phyloP scores from a whole-genome alignment of 2,329 filamentous ascomycete species.

The Dichotomopilus funicola region DNA sequence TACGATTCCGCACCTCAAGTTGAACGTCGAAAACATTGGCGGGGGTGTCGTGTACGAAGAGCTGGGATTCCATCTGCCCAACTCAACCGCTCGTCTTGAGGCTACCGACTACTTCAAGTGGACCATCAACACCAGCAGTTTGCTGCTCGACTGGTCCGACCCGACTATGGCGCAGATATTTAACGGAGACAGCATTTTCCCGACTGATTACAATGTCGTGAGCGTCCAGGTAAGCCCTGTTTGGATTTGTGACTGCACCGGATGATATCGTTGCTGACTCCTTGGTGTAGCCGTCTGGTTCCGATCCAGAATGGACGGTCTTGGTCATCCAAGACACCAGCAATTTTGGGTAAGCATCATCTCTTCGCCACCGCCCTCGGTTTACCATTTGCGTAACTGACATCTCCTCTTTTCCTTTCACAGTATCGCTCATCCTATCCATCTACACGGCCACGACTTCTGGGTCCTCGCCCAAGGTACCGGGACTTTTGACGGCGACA shows the following conservation, averaged over 20 bases:
- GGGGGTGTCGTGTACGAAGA: conserved; percentile 30
- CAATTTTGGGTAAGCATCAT: conserved; percentile 3
- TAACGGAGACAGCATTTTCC: conserved; percentile 23
- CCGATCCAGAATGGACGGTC: conserved; percentile 30
- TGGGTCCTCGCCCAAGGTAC: conserved; percentile 30
- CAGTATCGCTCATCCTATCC: conserved; percentile 32
- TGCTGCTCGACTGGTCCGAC: conserved; percentile 40
- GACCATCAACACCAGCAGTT: conserved; percentile 42
- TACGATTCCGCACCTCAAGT: conserved; percentile 30
- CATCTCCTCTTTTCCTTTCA: background rate
- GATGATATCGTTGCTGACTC: background rate
- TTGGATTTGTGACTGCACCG: background rate
- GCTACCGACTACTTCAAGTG: conserved; percentile 37
- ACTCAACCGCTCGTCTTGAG: conserved; percentile 2
- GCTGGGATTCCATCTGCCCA: conserved; percentile 14
- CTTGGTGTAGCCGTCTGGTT: conserved; percentile 6
- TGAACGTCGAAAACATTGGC: conserved; percentile 28
- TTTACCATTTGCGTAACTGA: background rate
- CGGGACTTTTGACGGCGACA: conserved; percentile 24
- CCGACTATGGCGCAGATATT: conserved; percentile 36
- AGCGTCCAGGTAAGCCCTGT: conserved; percentile 15
- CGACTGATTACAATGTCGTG: conserved; percentile 27
- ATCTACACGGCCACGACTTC: conserved; percentile 41
- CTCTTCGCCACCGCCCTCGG: background rate
- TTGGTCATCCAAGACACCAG: conserved; percentile 20